A percentile compares a stretch with the other conserved stretches of the same genome.
Evolutionary conservation across 1,284 basidiomycete genomes (phyloP).

Genomic region (Apiotrichum mycotoxinovorans): DNA sequence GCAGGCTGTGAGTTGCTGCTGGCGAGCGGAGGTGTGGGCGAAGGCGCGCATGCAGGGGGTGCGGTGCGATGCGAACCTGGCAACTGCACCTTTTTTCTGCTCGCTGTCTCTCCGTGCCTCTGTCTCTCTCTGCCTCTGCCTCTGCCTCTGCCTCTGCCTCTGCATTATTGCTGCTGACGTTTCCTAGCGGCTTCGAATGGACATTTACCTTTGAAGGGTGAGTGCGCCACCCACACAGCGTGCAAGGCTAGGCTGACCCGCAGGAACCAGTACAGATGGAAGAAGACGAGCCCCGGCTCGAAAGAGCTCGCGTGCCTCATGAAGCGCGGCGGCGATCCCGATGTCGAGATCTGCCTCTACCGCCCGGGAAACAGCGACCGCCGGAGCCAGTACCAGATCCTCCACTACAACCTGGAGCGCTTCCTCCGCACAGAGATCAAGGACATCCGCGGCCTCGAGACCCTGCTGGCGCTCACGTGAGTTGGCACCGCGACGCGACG

Average conservation of each 20-base stretch:
- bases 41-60: no score
- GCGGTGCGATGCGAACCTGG: no score
- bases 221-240: constrained; percentile 1
- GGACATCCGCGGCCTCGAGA: constrained; percentile 46
- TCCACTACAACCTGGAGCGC: constrained; percentile 49
- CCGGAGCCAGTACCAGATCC: constrained; percentile 30
- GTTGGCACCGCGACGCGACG: neutral
- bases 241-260: neutral
- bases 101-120: no score
- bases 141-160: no score
- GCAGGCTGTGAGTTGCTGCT: constrained; percentile 35
- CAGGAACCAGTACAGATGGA: constrained; percentile 47
- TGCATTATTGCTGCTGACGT: neutral
- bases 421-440: constrained; percentile 42
- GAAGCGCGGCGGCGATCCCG: constrained; percentile 46
- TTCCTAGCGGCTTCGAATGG: constrained; percentile 38
- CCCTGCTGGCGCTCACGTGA: constrained; percentile 37
- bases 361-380: constrained; percentile 26
- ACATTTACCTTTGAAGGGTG: constrained; percentile 45
- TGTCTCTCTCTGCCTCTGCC: no score
- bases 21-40: no score
- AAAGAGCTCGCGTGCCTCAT: constrained; percentile 46
- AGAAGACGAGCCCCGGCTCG: constrained; percentile 27
- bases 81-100: no score
- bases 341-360: constrained; percentile 47